A percentile compares a stretch with the other conserved stretches of the same genome.
These are phyloP conservation scores for Leishmania tarentolae DNA, from an alignment of 208 protist genomes.

Conservation along the genomic window DNA sequence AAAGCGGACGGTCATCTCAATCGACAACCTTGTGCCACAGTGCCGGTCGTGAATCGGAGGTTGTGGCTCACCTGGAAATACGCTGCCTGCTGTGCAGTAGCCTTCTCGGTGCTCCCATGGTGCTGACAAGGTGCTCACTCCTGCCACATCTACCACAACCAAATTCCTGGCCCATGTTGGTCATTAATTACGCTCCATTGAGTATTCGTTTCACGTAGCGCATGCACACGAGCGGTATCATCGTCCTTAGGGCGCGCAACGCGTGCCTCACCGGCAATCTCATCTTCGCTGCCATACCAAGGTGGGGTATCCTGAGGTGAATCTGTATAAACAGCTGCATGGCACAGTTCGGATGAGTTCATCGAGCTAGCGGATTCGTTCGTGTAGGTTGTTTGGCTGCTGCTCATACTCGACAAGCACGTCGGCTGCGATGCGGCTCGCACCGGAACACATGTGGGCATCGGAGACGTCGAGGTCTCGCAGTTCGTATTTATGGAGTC, in stretches of 20 bases:
- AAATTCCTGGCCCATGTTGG: background rate
- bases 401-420: conserved; percentile 3
- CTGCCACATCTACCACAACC: background rate
- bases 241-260: background rate
- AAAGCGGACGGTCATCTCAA: background rate
- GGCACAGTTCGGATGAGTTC: background rate
- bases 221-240: conserved; percentile 19
- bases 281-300: background rate
- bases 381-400: conserved; percentile 4
- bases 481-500: conserved; percentile 37
- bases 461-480: background rate
- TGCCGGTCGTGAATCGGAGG: background rate
- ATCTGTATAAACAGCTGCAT: background rate
- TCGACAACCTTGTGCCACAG: background rate
- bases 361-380: background rate
- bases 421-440: conserved; percentile 6
- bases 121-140: background rate
- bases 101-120: background rate
- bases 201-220: background rate
- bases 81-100: background rate
- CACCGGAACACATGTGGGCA: background rate
- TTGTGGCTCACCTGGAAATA: background rate
- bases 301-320: background rate
- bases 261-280: conserved; percentile 19
- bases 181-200: background rate